Conservation (phyloP, 208 protist species). For the Leishmania guyanensis region DNA sequence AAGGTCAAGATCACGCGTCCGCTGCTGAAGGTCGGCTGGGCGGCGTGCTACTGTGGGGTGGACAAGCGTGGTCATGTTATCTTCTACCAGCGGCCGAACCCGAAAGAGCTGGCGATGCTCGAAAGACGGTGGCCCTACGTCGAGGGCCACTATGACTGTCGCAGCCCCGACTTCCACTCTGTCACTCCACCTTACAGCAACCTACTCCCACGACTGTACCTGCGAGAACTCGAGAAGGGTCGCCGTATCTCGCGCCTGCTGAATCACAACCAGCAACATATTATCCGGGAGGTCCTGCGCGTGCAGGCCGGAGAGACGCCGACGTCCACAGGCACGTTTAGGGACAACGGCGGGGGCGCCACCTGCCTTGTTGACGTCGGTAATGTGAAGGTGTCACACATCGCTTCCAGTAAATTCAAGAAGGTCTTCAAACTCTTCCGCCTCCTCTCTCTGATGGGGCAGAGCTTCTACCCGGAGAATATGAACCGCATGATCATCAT, state of each 20-base stretch:
- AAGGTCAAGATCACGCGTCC: constrained; percentile 44
- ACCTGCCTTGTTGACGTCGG: constrained; percentile 51
- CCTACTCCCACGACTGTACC: constrained; percentile 49
- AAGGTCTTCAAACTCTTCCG: constrained; percentile 42
- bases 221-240: constrained; percentile 58
- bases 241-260: constrained; percentile 51
- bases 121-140: constrained; percentile 51
- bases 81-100: constrained; percentile 56
- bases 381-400: constrained; percentile 48
- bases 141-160: constrained; percentile 45
- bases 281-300: constrained; percentile 39
- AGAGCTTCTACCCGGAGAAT: constrained; percentile 72
- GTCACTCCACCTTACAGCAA: constrained; percentile 49
- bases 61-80: constrained; percentile 49
- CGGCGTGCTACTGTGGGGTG: constrained; percentile 55
- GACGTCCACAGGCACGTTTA: constrained; percentile 25
- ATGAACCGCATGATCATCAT: constrained; percentile 66
- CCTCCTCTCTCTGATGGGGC: constrained; percentile 45
- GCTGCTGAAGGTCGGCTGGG: constrained; percentile 60
- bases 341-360: constrained; percentile 47
- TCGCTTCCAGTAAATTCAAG: constrained; percentile 54
- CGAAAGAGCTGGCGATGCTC: constrained; percentile 45
- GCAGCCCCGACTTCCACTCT: constrained; percentile 45
- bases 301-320: constrained; percentile 18
- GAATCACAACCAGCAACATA: constrained; percentile 51